A percentile compares a stretch with the other conserved stretches of the same genome.
These are phyloP conservation scores for Odontarrhena argentea DNA, from an alignment of 345 rosid genomes.

Conservation along the genomic window DNA sequence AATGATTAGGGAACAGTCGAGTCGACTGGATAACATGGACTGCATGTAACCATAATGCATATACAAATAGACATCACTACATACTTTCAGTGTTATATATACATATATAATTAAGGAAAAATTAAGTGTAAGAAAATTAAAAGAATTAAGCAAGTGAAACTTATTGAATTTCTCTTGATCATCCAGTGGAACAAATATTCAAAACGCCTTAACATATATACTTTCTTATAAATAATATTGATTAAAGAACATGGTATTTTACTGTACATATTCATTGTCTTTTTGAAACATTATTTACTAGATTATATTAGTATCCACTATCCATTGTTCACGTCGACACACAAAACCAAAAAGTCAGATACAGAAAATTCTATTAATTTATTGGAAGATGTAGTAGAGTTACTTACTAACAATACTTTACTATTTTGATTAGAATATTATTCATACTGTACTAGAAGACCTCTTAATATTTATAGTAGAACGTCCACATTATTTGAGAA, in stretches of 20 bases:
- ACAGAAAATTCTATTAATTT: background rate
- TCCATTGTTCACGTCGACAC: slow-evolving; percentile 5
- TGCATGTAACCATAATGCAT: slow-evolving; percentile 26
- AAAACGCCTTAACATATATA: background rate
- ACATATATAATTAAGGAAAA: background rate
- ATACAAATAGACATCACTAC: slow-evolving; percentile 14
- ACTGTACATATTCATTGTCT: slow-evolving; percentile 2
- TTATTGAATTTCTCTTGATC: background rate
- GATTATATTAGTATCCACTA: background rate
- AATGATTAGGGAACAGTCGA: slow-evolving; percentile 37
- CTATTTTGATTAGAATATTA: too few species aligned
- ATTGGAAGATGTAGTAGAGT: slow-evolving; percentile 1
- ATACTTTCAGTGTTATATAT: slow-evolving; percentile 19
- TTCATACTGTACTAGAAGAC: background rate
- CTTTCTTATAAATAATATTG: background rate
- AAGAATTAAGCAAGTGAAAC: background rate
- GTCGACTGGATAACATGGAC: slow-evolving; percentile 40
- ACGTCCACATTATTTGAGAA: slow-evolving; percentile 5
- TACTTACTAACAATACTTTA: background rate
- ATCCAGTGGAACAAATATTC: background rate
- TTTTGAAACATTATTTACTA: slow-evolving; percentile 6
- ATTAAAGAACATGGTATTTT: background rate
- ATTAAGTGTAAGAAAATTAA: background rate
- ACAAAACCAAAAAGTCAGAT: slow-evolving; percentile 4
- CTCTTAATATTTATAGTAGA: background rate